These are phyloP conservation scores for Saccharomycopsis synnaedendra DNA, from an alignment of 805 yeast species.

Conservation along the genomic window DNA sequence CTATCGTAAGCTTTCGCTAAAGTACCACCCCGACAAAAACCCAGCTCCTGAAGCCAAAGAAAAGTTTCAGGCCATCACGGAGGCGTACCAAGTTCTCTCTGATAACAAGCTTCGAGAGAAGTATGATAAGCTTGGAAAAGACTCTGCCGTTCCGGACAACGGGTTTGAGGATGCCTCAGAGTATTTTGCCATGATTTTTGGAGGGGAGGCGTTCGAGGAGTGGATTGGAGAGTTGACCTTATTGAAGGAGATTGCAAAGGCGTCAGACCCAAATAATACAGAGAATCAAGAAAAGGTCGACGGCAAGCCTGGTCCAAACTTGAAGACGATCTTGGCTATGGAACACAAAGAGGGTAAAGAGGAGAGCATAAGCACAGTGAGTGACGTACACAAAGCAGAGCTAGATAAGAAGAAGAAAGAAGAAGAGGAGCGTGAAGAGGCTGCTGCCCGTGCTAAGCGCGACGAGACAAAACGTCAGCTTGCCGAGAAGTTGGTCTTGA, in stretches of 20 bases:
- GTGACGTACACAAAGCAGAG: not conserved
- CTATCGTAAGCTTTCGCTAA: slow-evolving; percentile 64
- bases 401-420: slow-evolving; percentile 23
- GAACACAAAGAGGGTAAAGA: not conserved
- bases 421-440: slow-evolving; percentile 58
- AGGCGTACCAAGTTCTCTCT: slow-evolving; percentile 71
- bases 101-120: slow-evolving; percentile 51
- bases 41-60: slow-evolving; percentile 68
- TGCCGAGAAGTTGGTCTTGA: slow-evolving; percentile 42
- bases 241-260: slow-evolving; percentile 61
- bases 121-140: slow-evolving; percentile 69
- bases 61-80: slow-evolving; percentile 48
- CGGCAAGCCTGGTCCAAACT: slow-evolving; percentile 21
- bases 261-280: slow-evolving; percentile 38
- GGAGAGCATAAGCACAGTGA: not conserved
- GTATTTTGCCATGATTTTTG: slow-evolving; percentile 62
- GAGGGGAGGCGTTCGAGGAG: slow-evolving; percentile 80
- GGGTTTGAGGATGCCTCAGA: slow-evolving; percentile 71
- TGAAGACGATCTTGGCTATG: slow-evolving; percentile 17
- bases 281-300: slow-evolving; percentile 30
- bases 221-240: slow-evolving; percentile 85
- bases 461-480: slow-evolving; percentile 55
- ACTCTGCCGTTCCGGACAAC: slow-evolving; percentile 55
- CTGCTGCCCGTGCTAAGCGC: slow-evolving; percentile 59
- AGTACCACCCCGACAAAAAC: slow-evolving; percentile 74